Base-by-base conservation (phyloP, 2,329 filamentous ascomycete genomes). In the Stachybotrys chartarum region DNA sequence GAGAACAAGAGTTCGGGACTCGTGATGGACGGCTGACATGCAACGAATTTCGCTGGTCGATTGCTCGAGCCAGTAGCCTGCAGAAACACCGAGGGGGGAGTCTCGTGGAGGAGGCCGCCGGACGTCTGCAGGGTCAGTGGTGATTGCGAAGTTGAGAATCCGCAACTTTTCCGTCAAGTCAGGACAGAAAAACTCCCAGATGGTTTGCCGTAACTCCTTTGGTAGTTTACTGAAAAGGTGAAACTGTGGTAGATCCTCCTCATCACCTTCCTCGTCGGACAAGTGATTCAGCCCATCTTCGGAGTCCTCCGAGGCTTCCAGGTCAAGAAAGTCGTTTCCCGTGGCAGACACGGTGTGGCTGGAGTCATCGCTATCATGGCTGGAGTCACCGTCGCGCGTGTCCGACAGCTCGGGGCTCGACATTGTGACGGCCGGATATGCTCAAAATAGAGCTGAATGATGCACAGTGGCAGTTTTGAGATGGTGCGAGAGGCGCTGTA, bases 1-100 rank as follows among this genome's bases (percentile, higher is more conserved):
- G 45, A 65, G 56, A 5, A 64, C 72, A 4, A 72, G 54, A 14
- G 55, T 59, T 30, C 73, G 72, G n/a, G 70, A 70, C 57, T 74
- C 71, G 7, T 63, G 59, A 44, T 72, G 64, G 8, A 70, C 63
- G 1, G 71, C 66, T 35, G 73, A 59, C 14, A 75, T 57, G 5
- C 59, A 55, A 7, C 71, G 67, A 1, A 67, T 53, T 2, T 59
- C 51, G 18, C 55, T 56, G 1, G 70, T 74, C n/a, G 67, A 65
- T 5, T 65, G 59, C 1, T 58, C 56, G 0, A 73, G 63, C 4
- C 54, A 58, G 6, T 69, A 63, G 12, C 52, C 59, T 3, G 66
- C 59, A 1, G 58, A 16, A 24, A 51, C 12, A 49, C 51, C 5
- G 57, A 42, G n/a, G n/a, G 5, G 10, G 51, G 17, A 7, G 49